Evolutionary conservation across 1,139 yeast genomes (phyloP).

Genomic region (Magnusiomyces fungicola): DNA sequence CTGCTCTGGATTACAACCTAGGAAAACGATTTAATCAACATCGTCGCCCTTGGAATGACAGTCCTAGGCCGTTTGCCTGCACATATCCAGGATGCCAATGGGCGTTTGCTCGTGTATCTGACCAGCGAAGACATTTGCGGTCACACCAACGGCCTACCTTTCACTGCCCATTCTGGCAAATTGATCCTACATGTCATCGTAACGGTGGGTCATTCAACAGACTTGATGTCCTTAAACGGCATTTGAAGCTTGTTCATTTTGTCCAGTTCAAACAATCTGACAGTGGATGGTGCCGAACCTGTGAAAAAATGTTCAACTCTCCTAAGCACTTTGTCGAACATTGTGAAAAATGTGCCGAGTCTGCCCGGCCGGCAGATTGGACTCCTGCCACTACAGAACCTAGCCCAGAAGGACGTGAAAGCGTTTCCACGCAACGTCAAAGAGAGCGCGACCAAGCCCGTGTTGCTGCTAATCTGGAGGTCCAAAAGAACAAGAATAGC

Average conservation of each 20-base stretch:
- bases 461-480: neutral
- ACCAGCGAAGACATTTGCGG: conserved; percentile 55
- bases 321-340: conserved; percentile 59
- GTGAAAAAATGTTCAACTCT: conserved; percentile 51
- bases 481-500: neutral
- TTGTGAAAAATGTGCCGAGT: conserved; percentile 53
- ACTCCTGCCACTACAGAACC: no score
- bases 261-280: conserved; percentile 42
- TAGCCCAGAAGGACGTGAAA: no score
- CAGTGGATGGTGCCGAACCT: conserved; percentile 58
- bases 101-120: conserved; percentile 62
- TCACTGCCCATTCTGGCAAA: conserved; percentile 64
- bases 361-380: conserved; percentile 27
- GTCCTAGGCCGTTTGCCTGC: conserved; percentile 45
- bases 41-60: no score
- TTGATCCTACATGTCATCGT: conserved; percentile 61
- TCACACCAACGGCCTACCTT: conserved; percentile 59
- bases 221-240: conserved; percentile 63
- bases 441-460: neutral
- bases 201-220: conserved; percentile 68
- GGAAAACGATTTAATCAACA: no score
- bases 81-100: conserved; percentile 49
- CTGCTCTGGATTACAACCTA: no score
- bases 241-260: conserved; percentile 57
- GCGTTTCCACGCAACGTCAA: neutral